phyloP scores from a whole-genome alignment of 2,329 filamentous ascomycete genomes.

The Botrytis byssoidea region DNA sequence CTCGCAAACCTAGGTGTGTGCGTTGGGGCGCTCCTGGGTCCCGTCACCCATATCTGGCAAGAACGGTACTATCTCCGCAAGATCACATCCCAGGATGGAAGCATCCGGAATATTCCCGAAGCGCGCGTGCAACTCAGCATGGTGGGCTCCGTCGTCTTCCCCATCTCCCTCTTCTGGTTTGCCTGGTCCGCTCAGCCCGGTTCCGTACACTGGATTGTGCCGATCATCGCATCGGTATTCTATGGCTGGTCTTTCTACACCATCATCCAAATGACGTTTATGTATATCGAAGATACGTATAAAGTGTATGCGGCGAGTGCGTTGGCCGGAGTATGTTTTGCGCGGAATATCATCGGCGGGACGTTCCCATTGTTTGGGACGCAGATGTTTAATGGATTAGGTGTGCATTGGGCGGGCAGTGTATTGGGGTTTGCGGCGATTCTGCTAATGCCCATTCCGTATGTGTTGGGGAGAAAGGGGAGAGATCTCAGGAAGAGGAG shows the following conservation, averaged over 20 bases:
- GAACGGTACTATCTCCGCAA: conserved; percentile 59
- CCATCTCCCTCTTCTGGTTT: conserved; percentile 57
- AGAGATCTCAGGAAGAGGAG: conserved; percentile 22
- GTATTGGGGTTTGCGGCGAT: conserved; percentile 47
- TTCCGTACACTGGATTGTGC: conserved; percentile 53
- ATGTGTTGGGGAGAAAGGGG: conserved; percentile 52
- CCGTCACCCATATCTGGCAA: conserved; percentile 67
- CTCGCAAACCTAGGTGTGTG: conserved; percentile 43
- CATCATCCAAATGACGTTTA: conserved; percentile 49
- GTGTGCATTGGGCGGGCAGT: conserved; percentile 43
- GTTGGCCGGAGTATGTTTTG: conserved; percentile 57
- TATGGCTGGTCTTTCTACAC: conserved; percentile 62
- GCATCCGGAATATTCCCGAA: conserved; percentile 57
- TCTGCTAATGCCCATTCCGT: conserved; percentile 51
- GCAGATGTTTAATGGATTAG: conserved; percentile 46
- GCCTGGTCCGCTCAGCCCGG: conserved; percentile 57
- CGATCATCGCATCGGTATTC: conserved; percentile 51
- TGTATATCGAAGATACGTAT: conserved; percentile 57
- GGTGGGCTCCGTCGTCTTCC: conserved; percentile 54
- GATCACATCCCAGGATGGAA: conserved; percentile 30
- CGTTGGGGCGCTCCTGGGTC: conserved; percentile 57
- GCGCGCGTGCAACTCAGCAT: conserved; percentile 73
- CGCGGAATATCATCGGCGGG: conserved; percentile 55
- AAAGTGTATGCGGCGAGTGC: conserved; percentile 57
- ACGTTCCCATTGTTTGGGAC: conserved; percentile 61